Base-by-base conservation (phyloP, 2,329 filamentous ascomycete genomes). In the Phyllosticta capitalensis region DNA sequence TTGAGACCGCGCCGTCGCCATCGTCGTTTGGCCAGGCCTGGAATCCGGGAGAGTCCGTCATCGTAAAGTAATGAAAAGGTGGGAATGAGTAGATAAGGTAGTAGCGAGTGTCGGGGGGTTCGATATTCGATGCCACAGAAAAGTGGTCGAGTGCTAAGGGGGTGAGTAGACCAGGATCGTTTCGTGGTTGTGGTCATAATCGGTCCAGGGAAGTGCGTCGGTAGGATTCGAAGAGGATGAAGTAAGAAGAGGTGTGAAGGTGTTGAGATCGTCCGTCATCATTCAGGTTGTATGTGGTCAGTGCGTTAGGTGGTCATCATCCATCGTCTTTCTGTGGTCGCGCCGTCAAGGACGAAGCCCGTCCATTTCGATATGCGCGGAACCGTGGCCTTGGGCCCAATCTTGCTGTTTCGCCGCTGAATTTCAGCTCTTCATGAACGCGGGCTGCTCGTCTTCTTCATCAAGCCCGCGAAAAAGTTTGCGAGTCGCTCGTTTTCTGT, bases 401-500 rank as follows among this genome's bases (percentile, higher is more conserved):
- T 6, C 3, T 3, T 38, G 5, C 14, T 38, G 30, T 7, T 17
- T 45, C 6, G 14, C 24, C 7, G 14, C 5, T 30, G 52, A 22
- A 12, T 9, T 14, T 7, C 3, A 3, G 33, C 24, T 14, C 2
- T 21, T 59, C 56, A 59, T 9, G 56, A 59, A 24, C 56, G 52
- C 12, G 56, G 56, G 12, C 56, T 59, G 52, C 56, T 59, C n/a
- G 56, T 59, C 38, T 59, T 59, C 58, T 59, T 73, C 60, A 73
- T 71, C 38, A 74, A 59, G 3, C 71, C 70, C 1, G 71, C 72
- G 61, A 74, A 74, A 65, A 74, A 74, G 0, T 70, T 72, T 58
- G 70, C 69, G 38, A 74, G 65, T 56, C 72, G 71, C 19, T 74
- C 72, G 61, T 74, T 74, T 60, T 72, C 71, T 63, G 71, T 68